These are phyloP conservation scores for Epithele typhae DNA, from an alignment of 768 basidiomycete genomes.

Conservation along the genomic window DNA sequence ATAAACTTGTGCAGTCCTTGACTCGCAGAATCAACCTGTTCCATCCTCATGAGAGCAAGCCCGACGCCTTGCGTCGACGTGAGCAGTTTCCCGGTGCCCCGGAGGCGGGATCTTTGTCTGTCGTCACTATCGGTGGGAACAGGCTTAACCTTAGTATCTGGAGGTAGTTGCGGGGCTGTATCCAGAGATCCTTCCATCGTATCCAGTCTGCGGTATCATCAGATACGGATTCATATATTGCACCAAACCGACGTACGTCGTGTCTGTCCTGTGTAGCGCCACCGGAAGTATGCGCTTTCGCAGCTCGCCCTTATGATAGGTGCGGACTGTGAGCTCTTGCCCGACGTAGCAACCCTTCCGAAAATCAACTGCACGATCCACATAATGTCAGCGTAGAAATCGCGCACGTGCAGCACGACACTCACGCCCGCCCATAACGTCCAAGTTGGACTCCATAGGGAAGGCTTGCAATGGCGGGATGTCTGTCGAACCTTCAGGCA, in stretches of 20 bases:
- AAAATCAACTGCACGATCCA: slow-evolving; percentile 68
- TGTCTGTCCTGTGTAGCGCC: slow-evolving; percentile 40
- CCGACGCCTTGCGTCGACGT: slow-evolving; percentile 56
- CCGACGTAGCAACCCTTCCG: slow-evolving; percentile 98
- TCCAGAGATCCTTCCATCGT: slow-evolving; percentile 10
- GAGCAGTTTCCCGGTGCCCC: slow-evolving; percentile 74
- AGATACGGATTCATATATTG: too few species aligned
- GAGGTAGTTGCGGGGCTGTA: too few species aligned
- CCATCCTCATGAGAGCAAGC: slow-evolving; percentile 75
- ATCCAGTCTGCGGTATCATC: slow-evolving; percentile 15
- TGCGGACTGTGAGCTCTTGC: slow-evolving; percentile 94
- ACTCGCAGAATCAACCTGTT: slow-evolving; percentile 58
- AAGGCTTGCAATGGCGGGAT: slow-evolving; percentile 74
- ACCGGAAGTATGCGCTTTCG: slow-evolving; percentile 89
- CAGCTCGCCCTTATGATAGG: slow-evolving; percentile 89
- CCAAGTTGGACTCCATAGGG: slow-evolving; percentile 93
- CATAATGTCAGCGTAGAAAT: too few species aligned
- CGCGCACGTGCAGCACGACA: slow-evolving; percentile 7
- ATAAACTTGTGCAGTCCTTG: slow-evolving; percentile 43
- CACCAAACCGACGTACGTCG: slow-evolving; percentile 18
- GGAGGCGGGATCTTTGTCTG: slow-evolving; percentile 36
- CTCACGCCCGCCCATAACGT: slow-evolving; percentile 91
- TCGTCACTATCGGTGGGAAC: too few species aligned
- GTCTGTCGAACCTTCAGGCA: slow-evolving; percentile 83
- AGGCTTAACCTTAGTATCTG: too few species aligned